phyloP scores from a whole-genome alignment of 805 yeast genomes.

The Candida gorgasii region DNA sequence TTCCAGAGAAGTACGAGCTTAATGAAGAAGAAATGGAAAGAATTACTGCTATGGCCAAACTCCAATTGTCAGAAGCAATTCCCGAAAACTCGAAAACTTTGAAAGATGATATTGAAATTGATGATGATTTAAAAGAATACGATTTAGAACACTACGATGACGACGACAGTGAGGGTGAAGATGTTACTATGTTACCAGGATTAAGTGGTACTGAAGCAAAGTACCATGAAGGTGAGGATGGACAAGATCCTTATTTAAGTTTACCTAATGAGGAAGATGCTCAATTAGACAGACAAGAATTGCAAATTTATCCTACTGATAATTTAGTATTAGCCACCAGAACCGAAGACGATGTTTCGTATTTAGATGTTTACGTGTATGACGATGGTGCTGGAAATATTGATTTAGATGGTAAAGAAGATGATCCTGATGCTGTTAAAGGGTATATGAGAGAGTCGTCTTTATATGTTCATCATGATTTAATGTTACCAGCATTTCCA shows the following conservation, averaged over 20 bases:
- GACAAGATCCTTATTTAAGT: conserved; percentile 61
- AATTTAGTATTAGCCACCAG: conserved; percentile 87
- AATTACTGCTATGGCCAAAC: conserved; percentile 79
- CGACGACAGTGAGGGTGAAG: conserved; percentile 56
- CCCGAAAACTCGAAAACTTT: conserved; percentile 47
- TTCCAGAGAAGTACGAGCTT: conserved; percentile 84
- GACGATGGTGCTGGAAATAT: conserved; percentile 93
- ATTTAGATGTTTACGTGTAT: conserved; percentile 88
- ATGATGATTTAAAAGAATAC: conserved; percentile 86
- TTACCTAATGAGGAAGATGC: conserved; percentile 63
- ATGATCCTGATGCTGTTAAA: conserved; percentile 74
- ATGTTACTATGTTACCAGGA: conserved; percentile 71
- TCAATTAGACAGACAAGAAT: conserved; percentile 78
- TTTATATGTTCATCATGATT: conserved; percentile 91
- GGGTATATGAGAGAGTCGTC: conserved; percentile 73
- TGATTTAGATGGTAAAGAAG: conserved; percentile 64
- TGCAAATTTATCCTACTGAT: conserved; percentile 86
- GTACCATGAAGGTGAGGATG: conserved; percentile 49
- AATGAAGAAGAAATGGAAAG: conserved; percentile 92
- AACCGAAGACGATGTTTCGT: conserved; percentile 94
- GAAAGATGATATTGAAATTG: conserved; percentile 59
- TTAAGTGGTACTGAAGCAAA: conserved; percentile 58
- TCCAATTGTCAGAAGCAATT: conserved; percentile 74
- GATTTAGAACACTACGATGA: conserved; percentile 86
- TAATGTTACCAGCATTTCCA: conserved; percentile 97